These are phyloP conservation scores for Raphanus raphanistrum DNA, from an alignment of 345 rosid genomes.

Conservation along the genomic window DNA sequence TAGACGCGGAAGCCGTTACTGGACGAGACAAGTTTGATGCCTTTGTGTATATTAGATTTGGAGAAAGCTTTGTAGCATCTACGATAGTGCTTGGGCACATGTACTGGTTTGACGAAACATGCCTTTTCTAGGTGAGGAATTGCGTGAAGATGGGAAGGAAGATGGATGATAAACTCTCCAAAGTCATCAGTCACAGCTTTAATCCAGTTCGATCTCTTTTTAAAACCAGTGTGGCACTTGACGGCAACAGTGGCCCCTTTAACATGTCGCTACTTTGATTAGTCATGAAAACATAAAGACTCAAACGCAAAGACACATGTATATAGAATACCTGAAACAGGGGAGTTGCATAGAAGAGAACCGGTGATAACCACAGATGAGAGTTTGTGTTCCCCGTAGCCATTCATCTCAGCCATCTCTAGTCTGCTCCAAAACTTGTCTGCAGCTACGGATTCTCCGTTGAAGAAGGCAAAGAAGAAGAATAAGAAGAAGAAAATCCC, in stretches of 20 bases:
- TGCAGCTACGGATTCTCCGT: conserved; percentile 38
- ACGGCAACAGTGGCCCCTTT: conserved; percentile 35
- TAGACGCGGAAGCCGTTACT: conserved; percentile 27
- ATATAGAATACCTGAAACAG: conserved; percentile 33
- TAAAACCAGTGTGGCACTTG: conserved; percentile 28
- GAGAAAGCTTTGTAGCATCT: background rate
- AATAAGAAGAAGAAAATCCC: conserved; percentile 24
- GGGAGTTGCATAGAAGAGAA: conserved; percentile 30
- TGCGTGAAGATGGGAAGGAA: conserved; percentile 44
- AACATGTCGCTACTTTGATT: background rate
- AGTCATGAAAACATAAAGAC: background rate
- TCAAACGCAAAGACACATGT: background rate
- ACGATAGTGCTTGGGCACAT: conserved; percentile 27
- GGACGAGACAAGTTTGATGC: conserved; percentile 35
- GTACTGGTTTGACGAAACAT: conserved; percentile 36
- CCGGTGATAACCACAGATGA: conserved; percentile 40
- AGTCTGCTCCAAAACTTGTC: conserved; percentile 34
- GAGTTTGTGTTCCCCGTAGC: conserved; percentile 42
- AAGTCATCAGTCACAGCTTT: conserved; percentile 35
- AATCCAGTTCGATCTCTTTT: conserved; percentile 26
- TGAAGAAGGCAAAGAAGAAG: conserved; percentile 20
- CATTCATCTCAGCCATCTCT: conserved; percentile 41
- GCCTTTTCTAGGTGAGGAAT: conserved; percentile 32
- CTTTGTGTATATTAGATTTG: conserved; percentile 34
- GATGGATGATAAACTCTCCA: conserved; percentile 39